Percentiles rank a stretch among this genome's conserved stretches.
phyloP scores from a whole-genome alignment of 2,329 filamentous ascomycete species.

The Cytospora mali region DNA sequence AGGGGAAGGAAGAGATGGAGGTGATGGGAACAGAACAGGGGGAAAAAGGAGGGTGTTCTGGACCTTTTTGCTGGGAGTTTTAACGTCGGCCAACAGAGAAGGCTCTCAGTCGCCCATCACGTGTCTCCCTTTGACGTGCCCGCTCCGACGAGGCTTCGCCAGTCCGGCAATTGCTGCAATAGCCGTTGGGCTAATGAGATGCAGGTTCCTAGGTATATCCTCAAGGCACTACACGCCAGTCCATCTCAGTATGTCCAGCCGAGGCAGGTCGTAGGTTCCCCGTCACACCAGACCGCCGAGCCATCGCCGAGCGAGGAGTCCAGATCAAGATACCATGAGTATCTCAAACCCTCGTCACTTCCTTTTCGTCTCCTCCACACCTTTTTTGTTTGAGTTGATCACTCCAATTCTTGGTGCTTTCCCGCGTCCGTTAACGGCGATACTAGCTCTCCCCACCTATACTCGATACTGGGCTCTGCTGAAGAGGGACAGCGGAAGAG shows the following conservation, averaged over 20 bases:
- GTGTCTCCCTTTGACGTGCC: constrained; percentile 16
- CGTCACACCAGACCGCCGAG: constrained; percentile 9
- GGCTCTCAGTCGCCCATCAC: constrained; percentile 8
- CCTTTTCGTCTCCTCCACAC: neutral
- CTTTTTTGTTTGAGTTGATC: constrained; percentile 6
- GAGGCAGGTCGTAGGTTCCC: neutral
- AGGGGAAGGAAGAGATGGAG: neutral
- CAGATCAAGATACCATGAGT: neutral
- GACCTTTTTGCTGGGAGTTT: neutral
- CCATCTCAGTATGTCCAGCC: neutral
- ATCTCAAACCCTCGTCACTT: neutral
- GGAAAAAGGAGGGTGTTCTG: constrained; percentile 6
- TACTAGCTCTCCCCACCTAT: constrained; percentile 19
- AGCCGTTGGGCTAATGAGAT: constrained; percentile 7
- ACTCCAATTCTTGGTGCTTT: constrained; percentile 13
- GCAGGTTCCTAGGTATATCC: neutral
- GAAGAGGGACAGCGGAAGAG: neutral
- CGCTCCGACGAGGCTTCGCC: constrained; percentile 18
- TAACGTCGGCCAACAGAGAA: constrained; percentile 12
- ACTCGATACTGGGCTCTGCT: constrained; percentile 11
- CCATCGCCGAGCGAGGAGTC: constrained; percentile 16
- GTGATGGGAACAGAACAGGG: constrained; percentile 1
- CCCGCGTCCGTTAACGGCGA: constrained; percentile 21
- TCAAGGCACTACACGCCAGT: neutral
- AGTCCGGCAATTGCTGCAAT: neutral